These are phyloP conservation scores for Tolypocladium tropicale DNA, from an alignment of 2,329 filamentous ascomycete species.

Conservation along the genomic window DNA sequence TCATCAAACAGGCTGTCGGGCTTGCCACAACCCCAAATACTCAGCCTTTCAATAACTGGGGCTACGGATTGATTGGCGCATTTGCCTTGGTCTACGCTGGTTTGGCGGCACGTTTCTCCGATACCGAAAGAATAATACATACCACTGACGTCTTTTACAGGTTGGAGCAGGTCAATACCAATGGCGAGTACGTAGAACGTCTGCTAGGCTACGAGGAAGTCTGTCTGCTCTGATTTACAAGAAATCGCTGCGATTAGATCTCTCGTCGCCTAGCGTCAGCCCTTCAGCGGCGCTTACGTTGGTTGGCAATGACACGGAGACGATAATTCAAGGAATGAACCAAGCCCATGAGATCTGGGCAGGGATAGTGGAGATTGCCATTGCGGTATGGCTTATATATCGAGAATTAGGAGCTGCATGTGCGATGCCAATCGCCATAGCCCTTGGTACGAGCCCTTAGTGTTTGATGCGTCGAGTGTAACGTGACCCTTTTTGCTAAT, in stretches of 20 bases:
- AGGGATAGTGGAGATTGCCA: not conserved
- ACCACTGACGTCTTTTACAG: not conserved
- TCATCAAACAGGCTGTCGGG: not conserved
- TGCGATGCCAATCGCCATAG: not conserved
- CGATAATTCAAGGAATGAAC: not conserved
- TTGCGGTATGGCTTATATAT: not conserved
- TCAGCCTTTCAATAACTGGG: not conserved
- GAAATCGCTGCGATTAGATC: not conserved
- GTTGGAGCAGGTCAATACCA: not conserved
- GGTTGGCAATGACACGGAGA: not conserved
- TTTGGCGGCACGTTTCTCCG: not conserved
- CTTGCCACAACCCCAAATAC: not conserved
- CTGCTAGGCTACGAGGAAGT: not conserved
- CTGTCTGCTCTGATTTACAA: not conserved
- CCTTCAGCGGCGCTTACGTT: not conserved
- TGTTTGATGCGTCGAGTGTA: not conserved
- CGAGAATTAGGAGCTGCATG: not conserved
- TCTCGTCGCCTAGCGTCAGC: not conserved
- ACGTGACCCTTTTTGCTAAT: not conserved
- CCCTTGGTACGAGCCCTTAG: not conserved
- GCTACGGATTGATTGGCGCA: not conserved
- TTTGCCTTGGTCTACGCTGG: not conserved
- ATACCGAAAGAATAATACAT: not conserved
- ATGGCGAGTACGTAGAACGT: not conserved
- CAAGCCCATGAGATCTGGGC: not conserved